Conservation (phyloP, 345 rosid genomes). For the Cardamine chenopodiifolia region DNA sequence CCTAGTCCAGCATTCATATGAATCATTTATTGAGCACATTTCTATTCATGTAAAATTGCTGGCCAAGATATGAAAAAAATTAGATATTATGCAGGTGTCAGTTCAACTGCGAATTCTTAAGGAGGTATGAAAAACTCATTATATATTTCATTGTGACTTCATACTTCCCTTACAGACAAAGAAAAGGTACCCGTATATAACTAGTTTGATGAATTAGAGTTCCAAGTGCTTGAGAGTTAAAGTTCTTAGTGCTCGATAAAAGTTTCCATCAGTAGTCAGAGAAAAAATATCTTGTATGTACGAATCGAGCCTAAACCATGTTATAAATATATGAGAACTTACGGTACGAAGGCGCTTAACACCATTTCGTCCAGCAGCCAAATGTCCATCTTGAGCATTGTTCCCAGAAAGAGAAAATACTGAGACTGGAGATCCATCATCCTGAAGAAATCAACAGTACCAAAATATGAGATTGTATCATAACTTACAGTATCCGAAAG, state of each 20-base stretch:
- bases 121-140: neutral
- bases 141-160: neutral
- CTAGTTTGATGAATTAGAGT: neutral
- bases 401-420: conserved; percentile 77
- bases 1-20: neutral
- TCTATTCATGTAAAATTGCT: neutral
- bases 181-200: neutral
- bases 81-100: conserved; percentile 2
- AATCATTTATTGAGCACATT: conserved; percentile 6
- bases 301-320: conserved; percentile 15
- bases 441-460: conserved; percentile 51
- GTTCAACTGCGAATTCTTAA: conserved; percentile 12
- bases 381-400: conserved; percentile 83
- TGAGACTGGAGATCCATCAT: conserved; percentile 95
- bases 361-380: conserved; percentile 95
- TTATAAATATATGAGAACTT: conserved; percentile 30
- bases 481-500: neutral
- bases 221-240: neutral
- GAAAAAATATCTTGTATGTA: neutral
- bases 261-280: neutral
- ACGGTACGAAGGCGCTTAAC: conserved; percentile 99
- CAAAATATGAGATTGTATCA: neutral
- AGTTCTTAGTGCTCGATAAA: conserved; percentile 8
- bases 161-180: conserved; percentile 12
- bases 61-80: neutral